These are phyloP conservation scores for Penicillium brevicompactum DNA, from an alignment of 2,329 filamentous ascomycete species.

Conservation along the genomic window DNA sequence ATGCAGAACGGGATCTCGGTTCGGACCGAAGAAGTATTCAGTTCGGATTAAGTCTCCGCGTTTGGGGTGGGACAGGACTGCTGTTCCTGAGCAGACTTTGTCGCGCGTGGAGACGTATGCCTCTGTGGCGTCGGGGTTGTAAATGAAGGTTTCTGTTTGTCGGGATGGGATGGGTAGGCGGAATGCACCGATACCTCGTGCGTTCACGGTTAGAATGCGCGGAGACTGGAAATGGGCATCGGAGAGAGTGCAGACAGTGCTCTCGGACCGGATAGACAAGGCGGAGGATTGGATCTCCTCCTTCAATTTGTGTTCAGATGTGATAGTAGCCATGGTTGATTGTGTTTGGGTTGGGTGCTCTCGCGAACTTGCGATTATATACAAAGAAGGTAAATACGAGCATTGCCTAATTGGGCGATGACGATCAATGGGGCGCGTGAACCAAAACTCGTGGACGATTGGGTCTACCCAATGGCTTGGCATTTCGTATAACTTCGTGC, in stretches of 20 bases:
- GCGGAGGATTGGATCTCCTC: constrained; percentile 12
- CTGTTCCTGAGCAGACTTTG: constrained; percentile 51
- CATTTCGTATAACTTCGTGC: neutral
- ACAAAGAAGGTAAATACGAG: constrained; percentile 18
- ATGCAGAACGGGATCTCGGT: constrained; percentile 52
- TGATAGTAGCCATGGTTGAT: constrained; percentile 6
- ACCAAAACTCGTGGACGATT: no score
- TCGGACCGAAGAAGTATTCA: constrained; percentile 60
- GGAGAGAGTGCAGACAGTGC: constrained; percentile 10
- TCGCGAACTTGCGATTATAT: neutral
- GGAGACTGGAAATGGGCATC: constrained; percentile 13
- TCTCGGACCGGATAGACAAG: constrained; percentile 10
- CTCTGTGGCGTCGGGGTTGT: constrained; percentile 38
- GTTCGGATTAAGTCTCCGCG: constrained; percentile 51
- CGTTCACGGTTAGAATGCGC: constrained; percentile 23
- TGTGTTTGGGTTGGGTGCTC: neutral
- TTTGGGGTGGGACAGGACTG: constrained; percentile 48
- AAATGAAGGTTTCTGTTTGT: constrained; percentile 40
- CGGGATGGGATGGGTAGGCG: constrained; percentile 40
- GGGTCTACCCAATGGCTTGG: neutral
- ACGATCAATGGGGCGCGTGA: neutral
- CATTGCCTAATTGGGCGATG: constrained; percentile 19
- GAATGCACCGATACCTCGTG: constrained; percentile 30
- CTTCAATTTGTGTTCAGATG: neutral
- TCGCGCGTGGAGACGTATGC: constrained; percentile 58